A percentile compares a stretch with the other conserved stretches of the same genome.
Evolutionary conservation across 2,329 filamentous ascomycete genomes (phyloP).

Genomic region (Graphium sp.): DNA sequence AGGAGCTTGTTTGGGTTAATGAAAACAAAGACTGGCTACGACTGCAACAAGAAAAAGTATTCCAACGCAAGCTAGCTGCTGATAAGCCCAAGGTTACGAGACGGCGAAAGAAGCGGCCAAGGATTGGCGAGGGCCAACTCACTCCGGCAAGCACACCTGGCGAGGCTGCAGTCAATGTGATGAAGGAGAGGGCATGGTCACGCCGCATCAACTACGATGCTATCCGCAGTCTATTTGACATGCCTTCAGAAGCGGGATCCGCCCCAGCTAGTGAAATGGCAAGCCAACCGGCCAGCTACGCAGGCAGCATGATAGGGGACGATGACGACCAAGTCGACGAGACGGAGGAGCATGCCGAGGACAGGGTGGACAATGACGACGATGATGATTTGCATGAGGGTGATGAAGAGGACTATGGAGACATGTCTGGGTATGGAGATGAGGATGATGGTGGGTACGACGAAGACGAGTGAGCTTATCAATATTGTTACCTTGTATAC

Average conservation of each 20-base stretch:
- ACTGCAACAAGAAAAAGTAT: constrained; percentile 67
- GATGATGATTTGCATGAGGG: too few relatives aligned
- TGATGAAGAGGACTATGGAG: too few relatives aligned
- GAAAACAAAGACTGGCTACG: constrained; percentile 91
- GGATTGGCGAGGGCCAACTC: constrained; percentile 47
- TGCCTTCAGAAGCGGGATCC: constrained; percentile 13
- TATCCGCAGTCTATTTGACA: constrained; percentile 39
- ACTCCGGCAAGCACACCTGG: constrained; percentile 50
- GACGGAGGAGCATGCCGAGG: constrained; percentile 5
- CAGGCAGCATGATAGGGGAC: too few relatives aligned
- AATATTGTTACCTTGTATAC: too few relatives aligned
- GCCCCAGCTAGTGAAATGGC: too few relatives aligned
- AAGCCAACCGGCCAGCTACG: too few relatives aligned
- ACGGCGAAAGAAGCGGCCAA: constrained; percentile 33
- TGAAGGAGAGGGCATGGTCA: constrained; percentile 52
- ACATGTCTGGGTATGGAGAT: constrained; percentile 7
- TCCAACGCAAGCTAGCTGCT: constrained; percentile 51
- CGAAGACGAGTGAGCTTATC: constrained; percentile 10
- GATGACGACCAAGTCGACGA: constrained; percentile 1
- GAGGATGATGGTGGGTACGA: constrained; percentile 8
- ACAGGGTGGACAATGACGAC: constrained; percentile 3
- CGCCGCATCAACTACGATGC: constrained; percentile 62
- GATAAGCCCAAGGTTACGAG: constrained; percentile 39
- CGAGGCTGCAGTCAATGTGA: constrained; percentile 50
- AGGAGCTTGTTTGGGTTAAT: constrained; percentile 87